A percentile compares a stretch with the other conserved stretches of the same genome.
These are phyloP conservation scores for Yarrowia phangngaensis DNA, from an alignment of 805 yeast species.

Conservation along the genomic window DNA sequence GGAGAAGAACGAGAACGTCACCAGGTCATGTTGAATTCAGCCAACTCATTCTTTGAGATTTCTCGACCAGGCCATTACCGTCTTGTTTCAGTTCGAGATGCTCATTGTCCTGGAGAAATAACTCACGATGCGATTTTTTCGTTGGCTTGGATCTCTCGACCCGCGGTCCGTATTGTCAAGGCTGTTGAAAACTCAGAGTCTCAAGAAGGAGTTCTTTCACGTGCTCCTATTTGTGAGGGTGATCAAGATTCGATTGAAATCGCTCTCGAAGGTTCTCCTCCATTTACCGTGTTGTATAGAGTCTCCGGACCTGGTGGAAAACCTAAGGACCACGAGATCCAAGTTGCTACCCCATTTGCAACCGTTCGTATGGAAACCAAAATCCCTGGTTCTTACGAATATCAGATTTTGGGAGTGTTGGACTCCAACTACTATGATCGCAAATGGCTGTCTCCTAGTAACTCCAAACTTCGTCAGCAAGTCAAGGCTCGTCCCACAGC, in stretches of 20 bases:
- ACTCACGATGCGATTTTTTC: slow-evolving; percentile 41
- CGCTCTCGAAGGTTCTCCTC: slow-evolving; percentile 45
- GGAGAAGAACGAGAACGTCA: slow-evolving; percentile 24
- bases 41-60: slow-evolving; percentile 40
- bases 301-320: slow-evolving; percentile 30
- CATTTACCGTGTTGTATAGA: slow-evolving; percentile 66
- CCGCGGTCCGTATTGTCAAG: slow-evolving; percentile 43
- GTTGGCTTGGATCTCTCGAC: slow-evolving; percentile 47
- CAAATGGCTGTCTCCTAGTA: slow-evolving; percentile 39
- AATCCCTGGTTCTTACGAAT: slow-evolving; percentile 58
- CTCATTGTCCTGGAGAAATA: slow-evolving; percentile 50
- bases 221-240: slow-evolving; percentile 45
- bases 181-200: slow-evolving; percentile 39
- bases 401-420: slow-evolving; percentile 56
- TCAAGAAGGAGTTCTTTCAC: slow-evolving; percentile 28
- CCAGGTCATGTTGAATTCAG: slow-evolving; percentile 16
- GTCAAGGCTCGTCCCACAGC: slow-evolving; percentile 52
- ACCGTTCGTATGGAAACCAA: slow-evolving; percentile 45
- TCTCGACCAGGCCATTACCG: slow-evolving; percentile 49
- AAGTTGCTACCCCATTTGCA: slow-evolving; percentile 52
- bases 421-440: slow-evolving; percentile 58
- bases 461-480: too few species aligned
- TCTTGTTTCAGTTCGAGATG: slow-evolving; percentile 48
- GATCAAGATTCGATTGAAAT: slow-evolving; percentile 50
- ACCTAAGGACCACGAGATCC: slow-evolving; percentile 38